Base-by-base conservation (phyloP, 2,329 filamentous ascomycete genomes). In the Pestalotiopsis sp. region DNA sequence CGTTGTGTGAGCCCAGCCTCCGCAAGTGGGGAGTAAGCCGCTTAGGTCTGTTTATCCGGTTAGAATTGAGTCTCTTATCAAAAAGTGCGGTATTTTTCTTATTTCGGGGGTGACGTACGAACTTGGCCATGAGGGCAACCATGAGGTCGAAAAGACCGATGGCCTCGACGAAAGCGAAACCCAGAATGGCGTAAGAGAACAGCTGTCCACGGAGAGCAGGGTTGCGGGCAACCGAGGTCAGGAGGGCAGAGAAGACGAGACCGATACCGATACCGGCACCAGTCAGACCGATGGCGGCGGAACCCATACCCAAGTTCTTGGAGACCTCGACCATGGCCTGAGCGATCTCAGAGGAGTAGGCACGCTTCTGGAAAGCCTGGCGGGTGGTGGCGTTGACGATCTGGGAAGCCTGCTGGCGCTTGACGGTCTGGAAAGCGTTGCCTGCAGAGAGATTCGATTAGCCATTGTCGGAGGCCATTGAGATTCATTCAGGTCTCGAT, bases 241-340 rank as follows among this genome's bases (percentile, higher is more conserved):
- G 89, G 82, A 97, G 93, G 80, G 93, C 91, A 82, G 92, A 93
- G 90, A 97, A 97, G 82, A 97, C 93, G 82, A 95, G 91, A 89
- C 93, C 93, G 86, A 96, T 97, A 93, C 93, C 93, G 84, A 96
- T 93, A 94, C 93, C 92, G 81, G 93, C 92, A 92, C 92, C 92
- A 82, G 92, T 93, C 80, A 97, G 92, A 92, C 93, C 93, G 81
- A 97, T 94, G 87, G 93, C 93, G 80, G 93, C 93, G 78, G 91
- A 87, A 85, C 92, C 92, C 92, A 94, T 94, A 89, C 92, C 92
- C 80, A 94, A 83, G 91, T 94, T 94, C 90, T 94, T 92, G 85
- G 92, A 94, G 86, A 93, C 92, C 89, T 94, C 92, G 83, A 95
- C 92, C 87, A 95, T 91, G 84, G 92, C 92, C 83, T 92, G 88